Conservation (phyloP, 78 protist genomes). For the Tieghemostelium lacteum region DNA sequence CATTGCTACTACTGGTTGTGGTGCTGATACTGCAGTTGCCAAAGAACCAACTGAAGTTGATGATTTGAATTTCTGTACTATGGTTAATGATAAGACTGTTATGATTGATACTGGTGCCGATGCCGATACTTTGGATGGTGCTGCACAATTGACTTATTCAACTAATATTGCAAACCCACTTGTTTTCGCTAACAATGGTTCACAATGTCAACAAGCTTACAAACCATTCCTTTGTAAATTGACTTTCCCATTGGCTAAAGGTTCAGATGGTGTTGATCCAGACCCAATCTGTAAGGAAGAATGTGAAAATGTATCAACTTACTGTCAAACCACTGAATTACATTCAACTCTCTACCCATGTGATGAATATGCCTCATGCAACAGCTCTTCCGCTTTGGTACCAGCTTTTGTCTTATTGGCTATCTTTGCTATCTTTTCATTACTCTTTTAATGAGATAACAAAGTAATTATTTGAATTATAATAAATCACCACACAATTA, state of each 20-base stretch:
- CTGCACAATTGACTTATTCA: not conserved
- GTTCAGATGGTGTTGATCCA: not conserved
- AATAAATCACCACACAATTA: no score
- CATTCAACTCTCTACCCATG: slow-evolving; percentile 50
- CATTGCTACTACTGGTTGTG: not conserved
- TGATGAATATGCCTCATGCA: not conserved
- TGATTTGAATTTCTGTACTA: not conserved
- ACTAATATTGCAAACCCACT: slow-evolving; percentile 6
- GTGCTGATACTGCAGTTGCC: not conserved
- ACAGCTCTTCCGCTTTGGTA: no score
- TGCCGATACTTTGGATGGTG: not conserved
- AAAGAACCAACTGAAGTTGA: not conserved
- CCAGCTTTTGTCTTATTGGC: no score
- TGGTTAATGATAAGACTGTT: slow-evolving; percentile 11
- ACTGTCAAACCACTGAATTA: not conserved
- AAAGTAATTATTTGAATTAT: no score
- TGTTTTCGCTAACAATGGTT: slow-evolving; percentile 1
- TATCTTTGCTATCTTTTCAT: no score
- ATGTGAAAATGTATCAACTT: not conserved
- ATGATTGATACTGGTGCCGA: slow-evolving; percentile 8
- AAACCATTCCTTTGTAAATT: slow-evolving; percentile 9
- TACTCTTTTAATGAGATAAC: no score
- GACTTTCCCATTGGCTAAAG: slow-evolving; percentile 54
- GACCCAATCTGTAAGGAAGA: not conserved
- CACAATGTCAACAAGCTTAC: slow-evolving; percentile 1